Percentiles rank a stretch among this genome's conserved stretches.
Evolutionary conservation across 2,329 filamentous ascomycete genomes (phyloP).

Genomic region (Fusarium nematophilum): DNA sequence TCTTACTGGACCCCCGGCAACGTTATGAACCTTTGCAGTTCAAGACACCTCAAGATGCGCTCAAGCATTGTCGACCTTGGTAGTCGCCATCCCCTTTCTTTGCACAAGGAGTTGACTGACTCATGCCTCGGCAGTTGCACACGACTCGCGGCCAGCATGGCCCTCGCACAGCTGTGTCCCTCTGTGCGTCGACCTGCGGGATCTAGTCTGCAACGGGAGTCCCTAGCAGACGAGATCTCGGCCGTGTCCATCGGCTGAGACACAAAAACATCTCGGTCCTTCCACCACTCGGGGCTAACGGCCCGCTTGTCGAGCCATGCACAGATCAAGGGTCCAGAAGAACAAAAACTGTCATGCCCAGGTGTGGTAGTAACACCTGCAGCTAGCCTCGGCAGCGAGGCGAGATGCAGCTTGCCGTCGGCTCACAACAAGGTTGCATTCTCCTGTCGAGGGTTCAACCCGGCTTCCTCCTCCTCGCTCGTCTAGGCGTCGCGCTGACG

Average conservation of each 20-base stretch:
- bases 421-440: conserved; percentile 3
- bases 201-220: conserved; percentile 19
- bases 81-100: neutral
- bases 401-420: conserved; percentile 33
- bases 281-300: conserved; percentile 23
- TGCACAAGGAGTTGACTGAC: neutral
- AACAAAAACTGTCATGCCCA: conserved; percentile 10
- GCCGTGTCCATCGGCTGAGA: conserved; percentile 9
- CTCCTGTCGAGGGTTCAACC: neutral
- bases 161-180: conserved; percentile 8
- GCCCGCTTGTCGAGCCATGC: conserved; percentile 16
- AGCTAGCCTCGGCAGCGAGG: conserved; percentile 34
- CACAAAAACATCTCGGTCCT: conserved; percentile 16
- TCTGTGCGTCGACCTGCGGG: conserved; percentile 18
- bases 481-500: neutral
- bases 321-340: conserved; percentile 4
- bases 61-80: neutral
- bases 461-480: too few species aligned
- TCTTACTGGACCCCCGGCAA: conserved; percentile 2
- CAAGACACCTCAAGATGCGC: conserved; percentile 8
- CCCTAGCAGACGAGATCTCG: conserved; percentile 17
- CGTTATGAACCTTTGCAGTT: neutral
- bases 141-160: neutral
- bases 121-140: conserved; percentile 1
- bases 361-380: conserved; percentile 26